phyloP scores from a whole-genome alignment of 2,329 filamentous ascomycete species.

The Venturia carpophila region DNA sequence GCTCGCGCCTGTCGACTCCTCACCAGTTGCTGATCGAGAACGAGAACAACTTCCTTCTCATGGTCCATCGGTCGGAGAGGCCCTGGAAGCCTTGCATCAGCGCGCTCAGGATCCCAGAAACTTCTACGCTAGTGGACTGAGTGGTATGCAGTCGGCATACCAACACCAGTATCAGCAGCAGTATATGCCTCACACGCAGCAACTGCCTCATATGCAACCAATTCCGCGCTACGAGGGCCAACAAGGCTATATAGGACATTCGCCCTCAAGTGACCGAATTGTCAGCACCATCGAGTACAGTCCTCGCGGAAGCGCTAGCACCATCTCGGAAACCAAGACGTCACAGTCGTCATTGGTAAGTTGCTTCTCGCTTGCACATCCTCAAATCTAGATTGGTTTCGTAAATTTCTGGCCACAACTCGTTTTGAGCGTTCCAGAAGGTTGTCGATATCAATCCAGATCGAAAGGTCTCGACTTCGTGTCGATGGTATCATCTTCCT shows the following conservation, averaged over 20 bases:
- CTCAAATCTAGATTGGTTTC: background rate
- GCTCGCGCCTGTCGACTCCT: background rate
- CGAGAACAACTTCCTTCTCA: background rate
- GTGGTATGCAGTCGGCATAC: background rate
- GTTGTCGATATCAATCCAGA: background rate
- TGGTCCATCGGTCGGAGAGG: background rate
- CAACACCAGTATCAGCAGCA: background rate
- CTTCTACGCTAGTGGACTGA: background rate
- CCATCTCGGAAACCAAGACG: background rate
- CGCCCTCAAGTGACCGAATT: background rate
- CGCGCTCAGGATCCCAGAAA: background rate
- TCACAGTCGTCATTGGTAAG: background rate
- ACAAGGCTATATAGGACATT: background rate
- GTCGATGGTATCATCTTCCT: background rate
- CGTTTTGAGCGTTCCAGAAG: background rate
- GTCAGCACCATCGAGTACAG: conserved; percentile 9
- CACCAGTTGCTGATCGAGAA: background rate
- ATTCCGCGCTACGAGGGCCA: background rate
- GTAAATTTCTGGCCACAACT: background rate
- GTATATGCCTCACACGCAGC: background rate
- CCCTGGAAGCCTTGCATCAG: background rate
- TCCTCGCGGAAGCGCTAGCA: background rate
- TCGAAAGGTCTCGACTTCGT: background rate
- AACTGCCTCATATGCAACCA: background rate
- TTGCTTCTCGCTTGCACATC: background rate